Percentiles rank a stretch among this genome's conserved stretches.
These are phyloP conservation scores for Fragilariopsis cylindrus DNA, from an alignment of 108 stramenopile genomes.

Conservation along the genomic window DNA sequence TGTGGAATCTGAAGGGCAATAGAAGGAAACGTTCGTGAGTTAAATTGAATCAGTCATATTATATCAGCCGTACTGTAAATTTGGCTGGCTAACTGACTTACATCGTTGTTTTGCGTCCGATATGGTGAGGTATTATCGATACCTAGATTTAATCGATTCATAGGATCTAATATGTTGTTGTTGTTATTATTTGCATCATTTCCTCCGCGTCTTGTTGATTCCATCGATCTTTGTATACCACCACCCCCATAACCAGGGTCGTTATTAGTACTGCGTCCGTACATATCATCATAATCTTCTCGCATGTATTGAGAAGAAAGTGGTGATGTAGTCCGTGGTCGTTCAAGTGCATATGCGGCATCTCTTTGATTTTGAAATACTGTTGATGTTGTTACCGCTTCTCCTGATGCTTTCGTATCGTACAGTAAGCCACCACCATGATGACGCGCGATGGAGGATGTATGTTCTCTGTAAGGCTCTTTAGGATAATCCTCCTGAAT, in stretches of 20 bases:
- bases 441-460: not conserved
- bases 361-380: not conserved
- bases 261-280: not conserved
- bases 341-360: slow-evolving; percentile 16
- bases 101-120: not conserved
- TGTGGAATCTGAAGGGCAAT: not conserved
- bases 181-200: slow-evolving; percentile 2
- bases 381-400: not conserved
- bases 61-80: no score
- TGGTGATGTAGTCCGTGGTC: slow-evolving; percentile 31
- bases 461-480: slow-evolving; percentile 2
- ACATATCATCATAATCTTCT: slow-evolving; percentile 6
- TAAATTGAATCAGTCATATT: no score
- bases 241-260: not conserved
- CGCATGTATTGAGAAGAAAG: slow-evolving; percentile 16
- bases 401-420: not conserved
- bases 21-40: no score
- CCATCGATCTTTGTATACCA: slow-evolving; percentile 3
- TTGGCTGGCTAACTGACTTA: not conserved
- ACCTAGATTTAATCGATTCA: slow-evolving; percentile 11
- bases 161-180: slow-evolving; percentile 6
- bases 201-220: slow-evolving; percentile 1
- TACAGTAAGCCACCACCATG: not conserved
- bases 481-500: slow-evolving; percentile 47
- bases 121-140: not conserved